phyloP scores from a whole-genome alignment of 306 rosid genomes.

The Lithocarpus polystachyus region DNA sequence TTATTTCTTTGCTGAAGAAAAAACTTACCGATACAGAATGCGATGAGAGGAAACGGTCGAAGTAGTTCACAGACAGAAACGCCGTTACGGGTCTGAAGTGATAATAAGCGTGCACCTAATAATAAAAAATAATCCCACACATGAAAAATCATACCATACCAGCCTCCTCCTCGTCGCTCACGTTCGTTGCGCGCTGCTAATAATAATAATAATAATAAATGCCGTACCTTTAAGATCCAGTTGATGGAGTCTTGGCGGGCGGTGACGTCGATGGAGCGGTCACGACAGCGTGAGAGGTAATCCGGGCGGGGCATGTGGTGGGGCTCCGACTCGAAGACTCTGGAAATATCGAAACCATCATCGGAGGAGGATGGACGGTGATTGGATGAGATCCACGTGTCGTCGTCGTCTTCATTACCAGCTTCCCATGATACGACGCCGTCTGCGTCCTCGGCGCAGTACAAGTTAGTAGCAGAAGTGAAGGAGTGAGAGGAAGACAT shows the following conservation, averaged over 20 bases:
- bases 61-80: slow-evolving; percentile 62
- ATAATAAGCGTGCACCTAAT: slow-evolving; percentile 50
- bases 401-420: neutral
- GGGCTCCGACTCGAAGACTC: slow-evolving; percentile 25
- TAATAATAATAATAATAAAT: neutral
- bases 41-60: slow-evolving; percentile 71
- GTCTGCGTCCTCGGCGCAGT: slow-evolving; percentile 28
- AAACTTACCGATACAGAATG: slow-evolving; percentile 46
- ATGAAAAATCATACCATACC: neutral
- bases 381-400: slow-evolving; percentile 10
- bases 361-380: neutral
- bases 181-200: too few species aligned
- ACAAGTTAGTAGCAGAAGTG: slow-evolving; percentile 12
- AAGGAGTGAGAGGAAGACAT: slow-evolving; percentile 29
- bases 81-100: slow-evolving; percentile 63
- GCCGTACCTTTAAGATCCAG: slow-evolving; percentile 68
- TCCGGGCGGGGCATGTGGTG: slow-evolving; percentile 35
- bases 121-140: neutral
- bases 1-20: neutral
- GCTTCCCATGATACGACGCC: neutral
- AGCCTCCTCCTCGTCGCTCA: too few species aligned
- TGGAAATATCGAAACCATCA: slow-evolving; percentile 15
- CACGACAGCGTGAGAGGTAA: slow-evolving; percentile 42
- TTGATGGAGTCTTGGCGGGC: slow-evolving; percentile 59
- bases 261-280: slow-evolving; percentile 36